These are phyloP conservation scores for Eutrema heterophyllum DNA, from an alignment of 345 rosid genomes.

Conservation along the genomic window DNA sequence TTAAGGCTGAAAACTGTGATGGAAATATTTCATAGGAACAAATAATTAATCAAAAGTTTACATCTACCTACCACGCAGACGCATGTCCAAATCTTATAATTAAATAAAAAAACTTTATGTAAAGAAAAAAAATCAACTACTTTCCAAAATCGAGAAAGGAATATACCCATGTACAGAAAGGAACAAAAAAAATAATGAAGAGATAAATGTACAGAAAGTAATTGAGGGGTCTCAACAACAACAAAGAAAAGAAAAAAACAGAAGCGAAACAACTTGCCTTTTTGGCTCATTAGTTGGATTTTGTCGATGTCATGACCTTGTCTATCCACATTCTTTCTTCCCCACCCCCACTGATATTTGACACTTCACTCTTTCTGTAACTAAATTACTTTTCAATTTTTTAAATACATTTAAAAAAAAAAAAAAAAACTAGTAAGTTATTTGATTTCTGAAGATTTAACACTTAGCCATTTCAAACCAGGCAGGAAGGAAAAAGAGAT, in stretches of 20 bases:
- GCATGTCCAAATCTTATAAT: background rate
- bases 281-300: constrained; percentile 20
- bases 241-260: background rate
- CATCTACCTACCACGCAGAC: background rate
- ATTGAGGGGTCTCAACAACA: constrained; percentile 10
- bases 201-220: constrained; percentile 12
- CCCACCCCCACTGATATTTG: background rate
- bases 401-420: background rate
- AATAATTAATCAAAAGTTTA: background rate
- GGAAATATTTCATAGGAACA: background rate
- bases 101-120: background rate
- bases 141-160: background rate
- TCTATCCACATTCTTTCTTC: background rate
- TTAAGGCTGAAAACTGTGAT: background rate
- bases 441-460: background rate
- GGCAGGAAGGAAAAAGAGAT: background rate
- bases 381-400: background rate
- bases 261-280: constrained; percentile 18
- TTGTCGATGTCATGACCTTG: constrained; percentile 16
- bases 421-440: background rate
- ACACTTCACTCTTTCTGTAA: constrained; percentile 9
- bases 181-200: background rate
- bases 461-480: background rate
- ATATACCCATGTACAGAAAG: constrained; percentile 3
- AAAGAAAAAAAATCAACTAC: background rate